Evolutionary conservation across 805 yeast species (phyloP).

Genomic region (Wickerhamomyces silvicola): DNA sequence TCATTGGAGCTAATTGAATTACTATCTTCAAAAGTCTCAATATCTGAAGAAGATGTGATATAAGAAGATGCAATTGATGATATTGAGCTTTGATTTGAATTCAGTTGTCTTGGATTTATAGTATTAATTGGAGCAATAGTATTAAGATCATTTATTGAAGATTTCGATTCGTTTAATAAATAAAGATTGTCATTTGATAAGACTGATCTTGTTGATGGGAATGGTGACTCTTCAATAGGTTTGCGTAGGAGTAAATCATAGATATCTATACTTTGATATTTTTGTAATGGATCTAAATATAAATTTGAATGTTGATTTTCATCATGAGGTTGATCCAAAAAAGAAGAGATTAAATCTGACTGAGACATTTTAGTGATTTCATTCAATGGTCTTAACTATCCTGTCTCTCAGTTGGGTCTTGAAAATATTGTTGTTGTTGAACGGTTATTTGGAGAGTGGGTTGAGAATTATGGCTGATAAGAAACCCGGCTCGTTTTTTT

Average conservation of each 20-base stretch:
- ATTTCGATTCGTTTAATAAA: neutral
- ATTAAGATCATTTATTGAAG: neutral
- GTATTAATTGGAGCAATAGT: conserved; percentile 9
- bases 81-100: neutral
- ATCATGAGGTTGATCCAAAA: neutral
- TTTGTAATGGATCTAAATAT: neutral
- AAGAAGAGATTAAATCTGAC: no score
- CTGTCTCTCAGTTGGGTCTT: no score
- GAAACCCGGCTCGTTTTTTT: no score
- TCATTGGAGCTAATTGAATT: conserved; percentile 7
- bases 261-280: conserved; percentile 1
- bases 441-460: no score
- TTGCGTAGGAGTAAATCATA: conserved; percentile 4
- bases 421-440: no score
- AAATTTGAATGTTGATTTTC: neutral
- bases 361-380: no score
- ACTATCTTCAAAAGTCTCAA: conserved; percentile 3
- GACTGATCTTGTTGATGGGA: no score
- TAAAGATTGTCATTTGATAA: neutral
- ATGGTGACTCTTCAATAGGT: no score
- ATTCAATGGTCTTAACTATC: no score
- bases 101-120: conserved; percentile 15
- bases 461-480: no score
- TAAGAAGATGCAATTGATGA: conserved; percentile 2
- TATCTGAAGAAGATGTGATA: conserved; percentile 1